Evolutionary conservation across 164 flowering plant genomes (phyloP).

Genomic region (Nymphaea thermarum): DNA sequence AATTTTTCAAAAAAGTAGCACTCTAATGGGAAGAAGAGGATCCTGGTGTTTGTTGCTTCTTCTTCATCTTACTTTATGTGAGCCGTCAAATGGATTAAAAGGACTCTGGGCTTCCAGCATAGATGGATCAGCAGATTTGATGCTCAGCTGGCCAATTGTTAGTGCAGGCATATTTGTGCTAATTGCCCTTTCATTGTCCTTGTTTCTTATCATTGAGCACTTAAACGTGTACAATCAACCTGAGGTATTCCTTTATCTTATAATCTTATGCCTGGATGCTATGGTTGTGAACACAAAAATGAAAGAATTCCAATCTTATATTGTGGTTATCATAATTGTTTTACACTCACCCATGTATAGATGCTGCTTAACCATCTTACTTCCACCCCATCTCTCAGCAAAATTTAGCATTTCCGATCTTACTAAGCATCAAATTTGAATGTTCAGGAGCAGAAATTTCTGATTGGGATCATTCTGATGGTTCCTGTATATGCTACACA

Average conservation of each 20-base stretch:
- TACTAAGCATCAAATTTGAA: neutral
- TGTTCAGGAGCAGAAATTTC: slow-evolving; percentile 94
- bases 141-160: slow-evolving; percentile 55
- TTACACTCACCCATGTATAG: too few relatives aligned
- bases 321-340: too few relatives aligned
- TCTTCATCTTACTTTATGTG: slow-evolving; percentile 25
- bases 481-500: slow-evolving; percentile 96
- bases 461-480: slow-evolving; percentile 89
- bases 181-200: slow-evolving; percentile 67
- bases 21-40: slow-evolving; percentile 37
- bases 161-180: slow-evolving; percentile 77
- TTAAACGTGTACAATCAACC: slow-evolving; percentile 89
- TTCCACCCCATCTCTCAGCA: too few relatives aligned
- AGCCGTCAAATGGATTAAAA: slow-evolving; percentile 38
- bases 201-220: slow-evolving; percentile 81
- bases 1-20: neutral
- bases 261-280: neutral
- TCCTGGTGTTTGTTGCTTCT: slow-evolving; percentile 24
- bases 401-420: too few relatives aligned
- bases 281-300: too few relatives aligned
- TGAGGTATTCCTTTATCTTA: slow-evolving; percentile 37
- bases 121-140: slow-evolving; percentile 21
- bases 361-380: too few relatives aligned
- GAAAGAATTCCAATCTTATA: too few relatives aligned
- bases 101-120: slow-evolving; percentile 31